Percentiles rank a stretch among this genome's conserved stretches.
These are phyloP conservation scores for Smittium culicis DNA, from an alignment of 371 early-diverging fungal species.

Conservation along the genomic window DNA sequence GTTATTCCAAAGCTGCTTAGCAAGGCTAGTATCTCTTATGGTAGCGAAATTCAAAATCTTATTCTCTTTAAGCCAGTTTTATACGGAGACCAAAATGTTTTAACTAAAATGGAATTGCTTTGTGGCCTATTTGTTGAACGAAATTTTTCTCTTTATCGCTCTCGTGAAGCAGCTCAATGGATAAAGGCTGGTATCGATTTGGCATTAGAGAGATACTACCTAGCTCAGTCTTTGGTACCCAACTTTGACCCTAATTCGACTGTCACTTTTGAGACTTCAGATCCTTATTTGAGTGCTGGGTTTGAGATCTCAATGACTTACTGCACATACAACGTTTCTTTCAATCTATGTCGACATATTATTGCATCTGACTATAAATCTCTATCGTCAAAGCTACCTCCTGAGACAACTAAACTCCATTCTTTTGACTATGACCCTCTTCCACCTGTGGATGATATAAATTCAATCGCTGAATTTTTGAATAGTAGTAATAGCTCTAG, in stretches of 20 bases:
- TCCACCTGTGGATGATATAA: conserved; percentile 46
- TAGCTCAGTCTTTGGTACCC: conserved; percentile 9
- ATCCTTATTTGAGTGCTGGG: not conserved
- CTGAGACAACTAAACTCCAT: conserved; percentile 35
- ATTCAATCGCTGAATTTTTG: conserved; percentile 34
- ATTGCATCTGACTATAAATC: conserved; percentile 46
- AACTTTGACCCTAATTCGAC: not conserved
- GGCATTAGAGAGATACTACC: conserved; percentile 25
- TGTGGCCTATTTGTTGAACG: conserved; percentile 32
- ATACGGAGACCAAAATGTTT: conserved; percentile 13
- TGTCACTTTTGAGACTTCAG: not conserved
- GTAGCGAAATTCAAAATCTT: conserved; percentile 17
- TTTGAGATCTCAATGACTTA: conserved; percentile 11
- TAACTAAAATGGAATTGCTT: conserved; percentile 31
- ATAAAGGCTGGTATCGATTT: conserved; percentile 27
- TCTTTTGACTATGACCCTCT: conserved; percentile 60
- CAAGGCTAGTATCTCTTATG: conserved; percentile 22
- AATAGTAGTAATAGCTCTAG: conserved; percentile 1
- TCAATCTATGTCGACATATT: conserved; percentile 55
- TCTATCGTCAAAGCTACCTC: conserved; percentile 40
- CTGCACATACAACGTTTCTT: conserved; percentile 35
- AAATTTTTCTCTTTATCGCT: conserved; percentile 23
- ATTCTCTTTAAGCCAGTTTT: conserved; percentile 26
- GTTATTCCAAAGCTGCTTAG: conserved; percentile 23
- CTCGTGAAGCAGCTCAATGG: conserved; percentile 26